A percentile compares a stretch with the other conserved stretches of the same genome.
Evolutionary conservation across 768 basidiomycete species (phyloP).

Genomic region (Coprinellus micaceus): DNA sequence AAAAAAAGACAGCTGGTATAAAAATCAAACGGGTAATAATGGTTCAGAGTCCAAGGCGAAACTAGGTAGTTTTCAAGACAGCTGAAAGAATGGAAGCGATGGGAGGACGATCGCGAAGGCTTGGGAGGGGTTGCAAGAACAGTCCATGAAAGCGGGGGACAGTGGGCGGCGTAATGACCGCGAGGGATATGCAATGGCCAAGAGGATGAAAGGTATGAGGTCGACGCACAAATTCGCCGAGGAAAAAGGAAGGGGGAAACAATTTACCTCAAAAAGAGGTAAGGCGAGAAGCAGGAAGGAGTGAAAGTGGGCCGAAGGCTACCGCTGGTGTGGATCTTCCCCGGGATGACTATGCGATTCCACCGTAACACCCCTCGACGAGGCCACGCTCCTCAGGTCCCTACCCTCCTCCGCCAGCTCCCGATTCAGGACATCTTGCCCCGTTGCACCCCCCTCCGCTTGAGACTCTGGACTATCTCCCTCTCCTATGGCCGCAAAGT

Average conservation of each 20-base stretch:
- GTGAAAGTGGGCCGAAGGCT: neutral
- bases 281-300: slow-evolving; percentile 4
- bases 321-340: neutral
- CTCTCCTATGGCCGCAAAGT: slow-evolving; percentile 77
- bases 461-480: slow-evolving; percentile 55
- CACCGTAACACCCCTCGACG: slow-evolving; percentile 74
- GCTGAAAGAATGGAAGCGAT: neutral
- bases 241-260: neutral
- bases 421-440: slow-evolving; percentile 50
- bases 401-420: slow-evolving; percentile 89
- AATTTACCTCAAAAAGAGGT: neutral
- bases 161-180: neutral
- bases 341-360: slow-evolving; percentile 60
- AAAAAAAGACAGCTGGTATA: neutral
- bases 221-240: neutral
- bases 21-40: neutral
- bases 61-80: slow-evolving; percentile 1
- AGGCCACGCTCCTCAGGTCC: slow-evolving; percentile 80
- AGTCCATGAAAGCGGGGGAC: neutral
- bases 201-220: neutral
- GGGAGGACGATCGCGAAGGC: neutral
- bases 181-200: neutral
- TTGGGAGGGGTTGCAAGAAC: neutral
- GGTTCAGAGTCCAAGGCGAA: slow-evolving; percentile 3
- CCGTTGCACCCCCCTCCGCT: slow-evolving; percentile 17